Evolutionary conservation across 2,329 filamentous ascomycete genomes (phyloP), one percentile per base, ranked within the genome.

Genomic region (Pyrenophora graminea): DNA sequence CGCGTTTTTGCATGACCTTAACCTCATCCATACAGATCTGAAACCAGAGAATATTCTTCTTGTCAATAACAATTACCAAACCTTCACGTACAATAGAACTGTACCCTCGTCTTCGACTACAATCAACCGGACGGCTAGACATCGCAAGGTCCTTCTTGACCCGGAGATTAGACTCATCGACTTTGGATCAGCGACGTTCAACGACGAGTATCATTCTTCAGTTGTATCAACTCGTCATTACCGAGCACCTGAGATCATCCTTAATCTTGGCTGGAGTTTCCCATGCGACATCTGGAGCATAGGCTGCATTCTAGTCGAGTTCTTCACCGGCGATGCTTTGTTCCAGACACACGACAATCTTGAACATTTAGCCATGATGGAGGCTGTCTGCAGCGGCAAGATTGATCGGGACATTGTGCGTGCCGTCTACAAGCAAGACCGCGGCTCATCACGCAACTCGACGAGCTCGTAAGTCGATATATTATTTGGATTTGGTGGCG

Each of bases 1-100:
- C 67, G 94, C 94, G 51, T 99, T 97, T 74, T 81, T 99, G 18
- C 94, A 99, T 71, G 94, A 99, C 74, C 83, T 99, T 15, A 96
- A 97, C 72, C 83, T 99, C 59, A 97, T 99, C 55, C 94, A 99
- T 72, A 99, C 94, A 37, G 85, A 87, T 71, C 69, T 87, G 55
- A 87, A 87, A 69, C 85, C 85, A 2, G 85, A 87, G 71, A 87
- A 87, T 61, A 87, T 87, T 55, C 78, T 87, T 15, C 78, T 87
- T 19, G 83, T 87, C 53, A 83, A 82, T 69, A 85, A 82, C 69
- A 76, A 76, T 39, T 87, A 87, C 62, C 85, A 87, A 66, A 87
- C 85, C 2, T 87, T 87, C 64, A 87, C 85, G 31, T 87, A 87
- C 71, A 86, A 86, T 70, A 81, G 85, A 46, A 83, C 82, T 50